Base-by-base conservation (phyloP, 192 early-diverging fungal genomes). In the Linnemannia exigua region DNA sequence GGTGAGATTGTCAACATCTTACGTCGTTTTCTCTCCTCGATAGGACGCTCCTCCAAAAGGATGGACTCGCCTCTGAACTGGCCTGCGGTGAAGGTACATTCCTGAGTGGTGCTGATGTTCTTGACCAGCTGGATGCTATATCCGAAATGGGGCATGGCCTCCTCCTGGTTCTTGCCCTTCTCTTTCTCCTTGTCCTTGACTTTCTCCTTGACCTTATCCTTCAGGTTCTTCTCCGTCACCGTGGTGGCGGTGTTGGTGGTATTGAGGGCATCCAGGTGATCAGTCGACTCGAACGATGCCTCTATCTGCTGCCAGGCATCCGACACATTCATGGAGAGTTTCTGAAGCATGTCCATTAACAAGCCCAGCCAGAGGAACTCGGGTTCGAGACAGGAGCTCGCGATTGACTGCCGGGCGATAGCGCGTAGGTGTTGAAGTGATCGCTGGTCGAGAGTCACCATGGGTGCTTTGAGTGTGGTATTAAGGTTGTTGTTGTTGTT, bases 271-370 rank as follows among this genome's bases (percentile, higher is more conserved):
- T 46, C 71, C 28, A 41, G 33, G 35, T 47, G 25, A 20, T 37
- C 36, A 5, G 73, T 67, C 11, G 77, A 50, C 38, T 75, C 74
- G 46, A 79, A 69, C 9, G 84, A 74, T 0, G 84, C 58, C 36
- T 86, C 84, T 25, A 86, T 68, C 50, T 77, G 84, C 58, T 71
- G 76, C 84, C 84, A 86, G 14, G 79, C 74, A 68, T 86, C 79
- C 1, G 84, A 63, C 15, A 79, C 79, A 41, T 86, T 86, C 0
- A 48, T 37, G 14, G 84, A 74, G 33, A 86, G 69, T 47, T 76
- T 76, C 35, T 86, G 78, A n/a, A 86, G 63, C 54, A 75, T 76
- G 46, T 86, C 84, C 84, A 86, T 86, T 44, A 86, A 74, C 25
- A 86, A 70, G 37, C 79, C 52, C 38, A 76, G 72, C 84, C 84